Conservation (phyloP, 768 basidiomycete genomes). For the Tulasnella sp. region DNA sequence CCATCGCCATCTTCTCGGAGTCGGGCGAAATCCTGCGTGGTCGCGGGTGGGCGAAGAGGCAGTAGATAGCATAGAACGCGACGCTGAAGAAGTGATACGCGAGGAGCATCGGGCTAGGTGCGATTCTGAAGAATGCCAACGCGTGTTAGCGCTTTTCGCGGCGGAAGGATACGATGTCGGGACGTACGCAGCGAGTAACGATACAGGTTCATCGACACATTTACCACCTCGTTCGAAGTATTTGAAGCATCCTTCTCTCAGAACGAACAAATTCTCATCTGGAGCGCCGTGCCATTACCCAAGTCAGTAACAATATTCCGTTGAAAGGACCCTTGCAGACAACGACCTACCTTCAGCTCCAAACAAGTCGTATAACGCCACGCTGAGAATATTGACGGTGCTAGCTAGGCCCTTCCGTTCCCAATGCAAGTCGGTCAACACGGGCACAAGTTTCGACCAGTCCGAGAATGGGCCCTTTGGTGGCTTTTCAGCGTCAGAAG, state of each 20-base stretch:
- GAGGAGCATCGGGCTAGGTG: constrained; percentile 74
- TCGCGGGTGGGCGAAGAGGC: constrained; percentile 68
- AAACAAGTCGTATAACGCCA: constrained; percentile 92
- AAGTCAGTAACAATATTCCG: not conserved
- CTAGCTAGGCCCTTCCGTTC: constrained; percentile 73
- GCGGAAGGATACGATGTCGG: not conserved
- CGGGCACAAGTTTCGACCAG: constrained; percentile 41
- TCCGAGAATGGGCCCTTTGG: constrained; percentile 31
- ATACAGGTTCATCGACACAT: constrained; percentile 82
- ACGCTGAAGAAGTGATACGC: constrained; percentile 93
- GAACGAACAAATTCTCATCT: constrained; percentile 28
- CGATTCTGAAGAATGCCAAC: constrained; percentile 50
- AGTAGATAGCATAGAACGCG: constrained; percentile 91
- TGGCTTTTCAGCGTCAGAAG: constrained; percentile 35
- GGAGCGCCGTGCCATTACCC: not conserved
- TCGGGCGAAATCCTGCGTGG: constrained; percentile 29
- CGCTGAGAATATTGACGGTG: constrained; percentile 87
- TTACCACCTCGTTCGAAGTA: constrained; percentile 95
- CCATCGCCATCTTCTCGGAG: constrained; percentile 32
- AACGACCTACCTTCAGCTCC: constrained; percentile 76
- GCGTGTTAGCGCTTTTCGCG: not conserved
- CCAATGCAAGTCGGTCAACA: constrained; percentile 80
- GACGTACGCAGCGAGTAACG: constrained; percentile 78
- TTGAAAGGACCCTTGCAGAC: not conserved
- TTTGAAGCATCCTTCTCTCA: constrained; percentile 77